Conservation (phyloP, 2,329 filamentous ascomycete species). For the Botrytis aclada region DNA sequence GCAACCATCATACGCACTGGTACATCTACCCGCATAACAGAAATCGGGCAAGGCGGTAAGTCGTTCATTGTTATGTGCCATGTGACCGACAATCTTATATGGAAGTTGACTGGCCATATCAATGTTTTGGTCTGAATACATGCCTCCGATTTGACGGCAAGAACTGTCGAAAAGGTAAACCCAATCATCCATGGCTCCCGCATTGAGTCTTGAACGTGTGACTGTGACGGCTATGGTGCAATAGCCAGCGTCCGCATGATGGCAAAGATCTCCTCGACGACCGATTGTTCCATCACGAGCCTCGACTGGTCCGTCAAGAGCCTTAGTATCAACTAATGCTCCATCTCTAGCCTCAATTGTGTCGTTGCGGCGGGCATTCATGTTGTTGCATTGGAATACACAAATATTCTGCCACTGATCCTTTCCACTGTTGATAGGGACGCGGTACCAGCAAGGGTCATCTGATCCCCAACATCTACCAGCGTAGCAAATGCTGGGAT, state of each 20-base stretch:
- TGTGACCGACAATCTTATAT: conserved; percentile 5
- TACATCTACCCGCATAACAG: neutral
- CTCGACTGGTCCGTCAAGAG: too few species aligned
- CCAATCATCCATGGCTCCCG: fast-evolving
- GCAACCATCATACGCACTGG: neutral
- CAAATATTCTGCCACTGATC: too few species aligned
- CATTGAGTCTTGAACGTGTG: neutral
- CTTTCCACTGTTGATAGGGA: too few species aligned
- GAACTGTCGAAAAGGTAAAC: neutral
- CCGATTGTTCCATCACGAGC: neutral
- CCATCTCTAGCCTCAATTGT: neutral
- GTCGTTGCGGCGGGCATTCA: neutral
- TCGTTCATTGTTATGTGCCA: neutral
- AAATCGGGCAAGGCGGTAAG: neutral
- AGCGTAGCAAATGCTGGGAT: neutral
- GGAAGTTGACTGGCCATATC: conserved; percentile 1
- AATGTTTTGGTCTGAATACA: neutral
- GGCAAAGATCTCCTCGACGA: neutral
- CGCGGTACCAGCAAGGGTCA: neutral
- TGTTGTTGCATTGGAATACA: too few species aligned
- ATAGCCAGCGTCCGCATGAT: neutral
- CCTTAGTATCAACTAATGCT: too few species aligned
- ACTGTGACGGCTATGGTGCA: neutral
- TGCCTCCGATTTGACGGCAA: neutral
- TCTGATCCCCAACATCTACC: neutral